These are phyloP conservation scores for Aspergillus udagawae DNA, from an alignment of 2,329 filamentous ascomycete species.

Conservation along the genomic window DNA sequence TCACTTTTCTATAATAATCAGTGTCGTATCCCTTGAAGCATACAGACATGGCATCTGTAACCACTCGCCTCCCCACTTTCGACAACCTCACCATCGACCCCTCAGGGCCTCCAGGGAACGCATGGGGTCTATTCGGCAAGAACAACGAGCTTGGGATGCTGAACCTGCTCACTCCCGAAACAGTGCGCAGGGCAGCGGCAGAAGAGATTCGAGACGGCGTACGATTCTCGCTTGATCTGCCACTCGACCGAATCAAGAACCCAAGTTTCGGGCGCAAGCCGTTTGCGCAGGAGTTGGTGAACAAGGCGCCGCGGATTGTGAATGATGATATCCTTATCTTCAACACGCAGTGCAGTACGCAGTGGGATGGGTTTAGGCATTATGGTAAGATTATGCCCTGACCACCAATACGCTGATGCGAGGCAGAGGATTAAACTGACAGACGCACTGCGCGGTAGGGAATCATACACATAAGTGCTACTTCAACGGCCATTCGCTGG, in stretches of 20 bases:
- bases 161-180: slow-evolving; percentile 51
- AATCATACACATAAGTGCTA: slow-evolving; percentile 41
- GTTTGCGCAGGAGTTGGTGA: slow-evolving; percentile 53
- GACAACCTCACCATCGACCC: slow-evolving; percentile 49
- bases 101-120: slow-evolving; percentile 49
- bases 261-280: slow-evolving; percentile 55
- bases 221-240: slow-evolving; percentile 56
- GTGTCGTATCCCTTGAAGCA: neutral
- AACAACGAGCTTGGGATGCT: slow-evolving; percentile 53
- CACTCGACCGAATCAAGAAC: slow-evolving; percentile 50
- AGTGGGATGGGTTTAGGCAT: slow-evolving; percentile 46
- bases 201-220: slow-evolving; percentile 41
- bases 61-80: slow-evolving; percentile 29
- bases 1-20: neutral
- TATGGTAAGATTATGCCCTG: slow-evolving; percentile 19
- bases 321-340: slow-evolving; percentile 60
- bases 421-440: neutral
- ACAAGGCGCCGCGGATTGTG: slow-evolving; percentile 50
- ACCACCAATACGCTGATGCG: slow-evolving; percentile 4
- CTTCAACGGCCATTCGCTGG: slow-evolving; percentile 40
- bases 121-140: slow-evolving; percentile 54
- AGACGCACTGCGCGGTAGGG: slow-evolving; percentile 22
- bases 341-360: slow-evolving; percentile 56
- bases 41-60: neutral
- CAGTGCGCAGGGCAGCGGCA: slow-evolving; percentile 38